Evolutionary conservation across 306 rosid genomes (phyloP), one percentile per base, ranked within the genome.

Genomic region (Argentina anserina): DNA sequence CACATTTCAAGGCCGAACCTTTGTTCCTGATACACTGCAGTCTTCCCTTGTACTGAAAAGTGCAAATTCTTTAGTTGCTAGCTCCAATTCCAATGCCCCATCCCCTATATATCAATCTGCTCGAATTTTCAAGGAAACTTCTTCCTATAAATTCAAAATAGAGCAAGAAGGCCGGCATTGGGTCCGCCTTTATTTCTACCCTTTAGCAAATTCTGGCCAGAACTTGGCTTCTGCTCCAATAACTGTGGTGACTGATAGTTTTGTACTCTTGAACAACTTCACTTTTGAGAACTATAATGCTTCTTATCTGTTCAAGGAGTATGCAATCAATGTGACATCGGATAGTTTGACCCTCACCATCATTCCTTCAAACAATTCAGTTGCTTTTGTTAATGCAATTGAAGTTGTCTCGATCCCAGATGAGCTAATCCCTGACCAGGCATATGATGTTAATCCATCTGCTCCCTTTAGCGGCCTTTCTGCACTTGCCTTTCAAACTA

Each of bases 381-480:
- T 85, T 34, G 89, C 87, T 6, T 93, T 94, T 79, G 89, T 94
- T 55, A 94, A 94, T 74, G 98, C 94, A 47, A 91, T 94, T 78
- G 98, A 94, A 82, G 97, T 94, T 68, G 91, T 94, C 67, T 94
- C 96, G 0, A 62, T 94, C 72, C 98, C 98, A 3, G 78, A 86
- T 78, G 82, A 80, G n/a, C 84, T 94, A 73, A 83, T 94, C 10
- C 75, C 86, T 49, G 96, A 91, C 78, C 96, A 94, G 86, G 98
- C 95, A 65, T 34, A 68, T 70, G 85, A 80, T 26, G 84, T 86
- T 65, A 79, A 88, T 70, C 97, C 98, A 8, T 52, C 79, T 31
- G 74, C 81, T 42, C 86, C 96, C 41, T 81, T 91, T 60, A 84
- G 37, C 25, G 96, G 97, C 23, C 80, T 94, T 39, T 87, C 97